Evolutionary conservation across 768 basidiomycete species (phyloP), one percentile per base, ranked within the genome.

Genomic region (Lenzites betulinus): DNA sequence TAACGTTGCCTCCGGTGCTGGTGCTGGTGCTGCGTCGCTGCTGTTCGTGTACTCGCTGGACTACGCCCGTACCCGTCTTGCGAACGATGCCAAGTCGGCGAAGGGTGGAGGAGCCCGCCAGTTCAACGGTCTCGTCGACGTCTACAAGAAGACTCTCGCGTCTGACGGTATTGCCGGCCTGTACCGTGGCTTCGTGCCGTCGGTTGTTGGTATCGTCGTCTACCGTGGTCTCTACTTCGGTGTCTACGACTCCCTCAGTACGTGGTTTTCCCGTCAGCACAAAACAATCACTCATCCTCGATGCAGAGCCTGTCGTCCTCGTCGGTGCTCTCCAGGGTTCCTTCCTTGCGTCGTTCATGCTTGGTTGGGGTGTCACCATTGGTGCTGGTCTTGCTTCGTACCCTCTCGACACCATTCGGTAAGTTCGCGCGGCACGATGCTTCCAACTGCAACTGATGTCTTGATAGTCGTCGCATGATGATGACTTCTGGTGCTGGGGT

Each of bases 21-120:
- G 92, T 69, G 97, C 97, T 76, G 97, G 97, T 89, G 97, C 97
- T 62, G 91, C 95, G 13, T 98, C 96, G 25, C 81, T 98, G 58
- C 91, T 99, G 75, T 99, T 99, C 79, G 97, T 98, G 77, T 99
- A 99, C 87, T 99, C 97, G 41, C 89, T 98, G 64, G 97, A 98
- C 72, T 99, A 95, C 74, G 96, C 97, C 67, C 94, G 97, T 89
- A 99, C 97, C 59, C 96, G 97, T 85, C 89, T 98, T 68, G 93
- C 94, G 74, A 95, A 95, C 75, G 94, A 96, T 67, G 93, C 93
- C 76, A 99, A 99, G 83, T 95, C 94, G 4, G 82, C 93, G 35
- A 96, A 95, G 85, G 82, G 82, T 69, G 96, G 95, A 79, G 87
- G 87, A 70, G 83, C 88, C 36, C 93, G 97, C 79, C 97, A 99